These are phyloP conservation scores for Ophiostoma montium DNA, from an alignment of 2,329 filamentous ascomycete species.

Conservation along the genomic window DNA sequence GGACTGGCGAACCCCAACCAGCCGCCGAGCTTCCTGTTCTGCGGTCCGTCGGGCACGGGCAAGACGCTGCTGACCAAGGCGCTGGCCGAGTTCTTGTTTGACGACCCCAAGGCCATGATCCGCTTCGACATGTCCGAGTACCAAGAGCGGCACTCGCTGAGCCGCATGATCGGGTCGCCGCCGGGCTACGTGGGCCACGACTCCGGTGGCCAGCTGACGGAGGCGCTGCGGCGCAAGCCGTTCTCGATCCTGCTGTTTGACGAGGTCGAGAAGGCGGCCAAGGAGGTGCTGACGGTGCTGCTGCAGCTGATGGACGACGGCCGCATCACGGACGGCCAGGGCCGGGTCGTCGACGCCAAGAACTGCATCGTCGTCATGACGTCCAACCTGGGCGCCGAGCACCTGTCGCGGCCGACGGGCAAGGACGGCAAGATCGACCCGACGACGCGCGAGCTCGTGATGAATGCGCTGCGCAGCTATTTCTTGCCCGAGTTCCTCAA, in stretches of 20 bases:
- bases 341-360: slow-evolving; percentile 81
- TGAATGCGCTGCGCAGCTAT: slow-evolving; percentile 81
- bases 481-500: slow-evolving; percentile 98
- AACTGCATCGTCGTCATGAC: slow-evolving; percentile 99
- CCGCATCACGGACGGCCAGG: slow-evolving; percentile 95
- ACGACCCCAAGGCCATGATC: slow-evolving; percentile 95
- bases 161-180: slow-evolving; percentile 93
- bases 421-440: slow-evolving; percentile 76
- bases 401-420: slow-evolving; percentile 63
- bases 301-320: slow-evolving; percentile 99
- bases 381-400: slow-evolving; percentile 91
- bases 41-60: slow-evolving; percentile 93
- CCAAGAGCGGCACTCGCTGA: slow-evolving; percentile 89
- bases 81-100: slow-evolving; percentile 93
- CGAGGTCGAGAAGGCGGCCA: slow-evolving; percentile 96
- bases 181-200: slow-evolving; percentile 97
- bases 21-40: slow-evolving; percentile 96
- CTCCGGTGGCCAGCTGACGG: slow-evolving; percentile 86
- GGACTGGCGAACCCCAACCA: slow-evolving; percentile 93
- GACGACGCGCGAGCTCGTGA: slow-evolving; percentile 76
- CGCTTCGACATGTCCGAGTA: slow-evolving; percentile 99
- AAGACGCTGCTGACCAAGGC: slow-evolving; percentile 97
- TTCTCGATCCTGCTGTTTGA: slow-evolving; percentile 98
- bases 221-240: slow-evolving; percentile 81
- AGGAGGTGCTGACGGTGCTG: slow-evolving; percentile 90